Base-by-base conservation (phyloP, 2,329 filamentous ascomycete genomes). In the Curvularia sp. region DNA sequence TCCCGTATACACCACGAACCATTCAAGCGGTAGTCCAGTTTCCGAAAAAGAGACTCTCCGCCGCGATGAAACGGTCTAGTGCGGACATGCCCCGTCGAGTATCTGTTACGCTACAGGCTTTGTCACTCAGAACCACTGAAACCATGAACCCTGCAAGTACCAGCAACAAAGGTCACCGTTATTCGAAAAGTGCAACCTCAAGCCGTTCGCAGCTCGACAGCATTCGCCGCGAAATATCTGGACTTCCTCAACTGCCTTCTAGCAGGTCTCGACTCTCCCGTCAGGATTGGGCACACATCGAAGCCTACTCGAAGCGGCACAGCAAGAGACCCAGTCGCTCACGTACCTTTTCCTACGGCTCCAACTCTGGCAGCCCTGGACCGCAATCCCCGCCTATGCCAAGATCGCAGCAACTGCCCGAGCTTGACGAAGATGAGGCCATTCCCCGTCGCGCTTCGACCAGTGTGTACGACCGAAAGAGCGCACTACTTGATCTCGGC, bases 391-490 rank as follows among this genome's bases (percentile, higher is more conserved):
- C 69, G 22, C 63, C 67, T 22, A 55, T 60, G 26, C 64, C 71
- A 48, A 65, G 58, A 33, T 70, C 70, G 24, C 64, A 70, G 39
- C 61, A 67, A 39, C 63, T 76, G 30, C 74, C 74, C 5, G 70
- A 76, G 62, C 63, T 75, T 20, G 74, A 75, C 39, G 71, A 74
- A 58, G 72, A 75, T 41, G 73, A 73, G 31, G 66, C 69, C 4
- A 71, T 69, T 35, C 74, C 74, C 26, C 72, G 74, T 15, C 72
- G 74, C 49, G 72, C 72, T 15, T 76, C 74, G 9, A 75, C 72
- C 0, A 75, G 73, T 48, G 68, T 76, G 4, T 74, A 72, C 44
- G 74, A 76, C 44, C 68, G 74, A 31, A 69, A 67, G 31, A 76
- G 74, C 41, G 68, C 63, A 9, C 46, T 75, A 41, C 64, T 73